Base-by-base conservation (phyloP, 352 stramenopile species). In the Pythium periplocum region DNA sequence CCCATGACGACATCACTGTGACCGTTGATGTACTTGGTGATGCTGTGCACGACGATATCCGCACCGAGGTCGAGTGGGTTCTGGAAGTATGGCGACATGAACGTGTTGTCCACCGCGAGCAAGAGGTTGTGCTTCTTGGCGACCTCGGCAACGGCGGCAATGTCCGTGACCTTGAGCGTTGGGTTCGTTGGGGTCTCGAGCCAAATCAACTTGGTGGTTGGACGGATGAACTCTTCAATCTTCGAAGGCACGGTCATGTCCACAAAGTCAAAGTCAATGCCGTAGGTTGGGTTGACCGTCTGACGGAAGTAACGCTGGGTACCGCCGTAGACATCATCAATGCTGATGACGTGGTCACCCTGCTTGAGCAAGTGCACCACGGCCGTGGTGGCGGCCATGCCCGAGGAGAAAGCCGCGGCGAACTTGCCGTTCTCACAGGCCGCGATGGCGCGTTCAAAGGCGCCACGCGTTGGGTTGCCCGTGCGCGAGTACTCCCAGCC, bases 21-120 rank as follows among this genome's bases (percentile, higher is more conserved):
- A 53, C 93, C 93, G 64, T 97, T 95, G 64, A 98, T 98, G 77
- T 96, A 98, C 81, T 98, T 98, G 69, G 94, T 98, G 60, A 97
- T 80, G 56, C 82, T 96, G 73, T 98, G 93, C 50, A 98, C 80
- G 36, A 95, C 90, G 30, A 98, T 75, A 67, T 98, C 90, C 36
- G 83, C 88, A 41, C 94, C 94, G 26, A 97, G 76, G 48, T 87
- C 78, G 12, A 98, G 73, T 8, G 94, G 94, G 62, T 93, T 94
- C 67, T 93, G 84, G 66, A 98, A 94, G 65, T 97, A 96, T 0
- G 91, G 91, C 44, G 86, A 93, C 64, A 93, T 91, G 67, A 98
- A 98, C 34, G 94, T 98, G 68, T 96, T 96, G 73, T 98, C 94
- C 40, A 96, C 94, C 2, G 93, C 89, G 51, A 98, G 74, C 35